Base-by-base conservation (phyloP, 208 protist genomes). In the Crithidia acanthocephali region DNA sequence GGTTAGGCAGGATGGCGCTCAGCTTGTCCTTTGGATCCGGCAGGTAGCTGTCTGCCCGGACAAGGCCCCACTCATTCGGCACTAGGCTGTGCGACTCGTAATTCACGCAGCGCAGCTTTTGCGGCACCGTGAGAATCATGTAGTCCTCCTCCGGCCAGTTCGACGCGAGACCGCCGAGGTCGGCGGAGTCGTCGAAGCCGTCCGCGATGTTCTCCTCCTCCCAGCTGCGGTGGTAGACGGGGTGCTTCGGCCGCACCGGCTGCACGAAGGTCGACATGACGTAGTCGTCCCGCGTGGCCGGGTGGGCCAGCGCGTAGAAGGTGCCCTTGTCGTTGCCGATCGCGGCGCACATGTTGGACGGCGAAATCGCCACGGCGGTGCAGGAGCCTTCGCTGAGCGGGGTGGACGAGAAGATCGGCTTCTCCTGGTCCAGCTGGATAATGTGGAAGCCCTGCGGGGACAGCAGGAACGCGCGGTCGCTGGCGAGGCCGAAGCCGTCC, bases 11-110 rank as follows among this genome's bases (percentile, higher is more conserved):
- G 22, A 91, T 55, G 45, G 81, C 64, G 42, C 76, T 74, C 25
- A 97, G 79, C 72, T 95, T 94, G 83, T 95, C 92, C 73, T 93
- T 95, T 32, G 89, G 84, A 75, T 95, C 90, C 20, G 88, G 82
- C 57, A 92, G 72, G 60, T 93, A 95, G 50, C 83, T 91, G 53
- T 95, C 85, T 16, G 84, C 74, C 37, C 92, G 92, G n/a, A 83
- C 58, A 16, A 97, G 69, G 18, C 85, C 86, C 88, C 88, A 96
- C 58, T 83, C 72, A 69, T 94, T 93, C 11, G 68, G 74, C 68
- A 89, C 68, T 35, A 86, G 68, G 59, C 68, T 78, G 57, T 81
- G 69, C 13, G 65, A 73, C 35, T 74, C 70, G 35, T 84, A 84
- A 66, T 91, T 92, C 48, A 93, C 64, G 74, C 86, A 94, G 23